Evolutionary conservation across 306 rosid species (phyloP), one percentile per base, ranked within the genome.

Genomic region (Trifolium dubium): DNA sequence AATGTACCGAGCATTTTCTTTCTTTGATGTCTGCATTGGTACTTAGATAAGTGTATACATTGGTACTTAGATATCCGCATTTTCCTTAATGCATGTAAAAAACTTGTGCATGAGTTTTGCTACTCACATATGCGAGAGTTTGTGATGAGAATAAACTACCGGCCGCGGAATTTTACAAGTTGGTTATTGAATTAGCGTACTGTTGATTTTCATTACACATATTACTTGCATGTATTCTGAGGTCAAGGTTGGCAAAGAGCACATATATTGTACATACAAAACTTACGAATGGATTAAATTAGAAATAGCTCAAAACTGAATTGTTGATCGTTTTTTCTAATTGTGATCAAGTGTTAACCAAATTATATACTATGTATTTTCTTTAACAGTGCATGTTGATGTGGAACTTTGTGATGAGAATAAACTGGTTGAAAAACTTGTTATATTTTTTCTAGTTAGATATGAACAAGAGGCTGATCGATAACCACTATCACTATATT

Each of bases 11-110:
- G 50, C 12, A 15, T 63, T 63, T 18, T 14, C 15, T 3, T 3
- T 23, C 15, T 3, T 3, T 23, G 23, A 23, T 23, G 23, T 1
- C 23, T 23, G 23, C 23, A 23, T 23, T 23, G 23, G 23, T 23
- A 23, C 23, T 0, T 23, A 23, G 23, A 35, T 35, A 35, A 35
- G 30, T 39, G 31, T 39, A 11, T 64, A 40, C 44, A n/a, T 35
- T 15, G 69, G 18, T 18, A 18, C 69, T 64, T 64, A 28, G 19
- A 39, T 11, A 65, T 68, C 37, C 23, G 64, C 1, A 13, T 31
- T 68, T 69, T 46, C 19, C 19, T 28, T 53, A 32, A 49, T 77
- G 70, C 64, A 41, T 69, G 59, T 8, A 67, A 46, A 46, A 56
- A 40, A 19, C 74, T 13, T 41, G 30, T 79, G 55, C 64, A 28